Conservation (phyloP, 129 eudicot species). For the Tagetes erecta region DNA sequence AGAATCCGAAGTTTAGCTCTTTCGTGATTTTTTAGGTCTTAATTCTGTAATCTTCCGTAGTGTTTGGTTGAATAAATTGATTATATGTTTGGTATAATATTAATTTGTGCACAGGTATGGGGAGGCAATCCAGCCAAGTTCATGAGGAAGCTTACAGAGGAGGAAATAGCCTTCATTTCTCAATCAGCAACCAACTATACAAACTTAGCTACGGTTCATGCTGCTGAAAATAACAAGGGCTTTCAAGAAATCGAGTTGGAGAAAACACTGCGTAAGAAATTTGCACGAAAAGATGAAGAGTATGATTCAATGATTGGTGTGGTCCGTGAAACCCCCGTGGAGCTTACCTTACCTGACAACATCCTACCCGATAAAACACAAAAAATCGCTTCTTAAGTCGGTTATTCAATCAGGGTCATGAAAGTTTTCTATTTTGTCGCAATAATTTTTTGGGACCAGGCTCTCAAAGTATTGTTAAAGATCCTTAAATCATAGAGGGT, state of each 20-base stretch:
- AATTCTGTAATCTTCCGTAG: not conserved
- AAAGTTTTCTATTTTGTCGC: constrained; percentile 17
- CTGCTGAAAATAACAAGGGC: constrained; percentile 78
- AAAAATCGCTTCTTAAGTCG: constrained; percentile 41
- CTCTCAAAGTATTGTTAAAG: constrained; percentile 41
- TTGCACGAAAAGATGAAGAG: constrained; percentile 65
- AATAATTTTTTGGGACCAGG: constrained; percentile 61
- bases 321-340: constrained; percentile 77
- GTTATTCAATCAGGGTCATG: constrained; percentile 6
- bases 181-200: constrained; percentile 81
- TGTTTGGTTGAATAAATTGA: not conserved
- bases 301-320: constrained; percentile 79
- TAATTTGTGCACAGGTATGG: constrained; percentile 63
- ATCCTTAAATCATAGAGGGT: constrained; percentile 34
- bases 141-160: constrained; percentile 93
- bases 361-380: constrained; percentile 56
- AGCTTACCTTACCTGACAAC: constrained; percentile 62
- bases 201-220: constrained; percentile 84
- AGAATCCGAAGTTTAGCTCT: not conserved
- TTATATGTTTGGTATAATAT: not conserved
- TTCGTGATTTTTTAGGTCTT: not conserved
- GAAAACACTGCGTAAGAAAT: constrained; percentile 80
- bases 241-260: constrained; percentile 76
- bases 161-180: constrained; percentile 85
- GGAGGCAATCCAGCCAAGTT: constrained; percentile 97